Conservation (phyloP, 1,139 yeast genomes). For the Pichia cactophila region DNA sequence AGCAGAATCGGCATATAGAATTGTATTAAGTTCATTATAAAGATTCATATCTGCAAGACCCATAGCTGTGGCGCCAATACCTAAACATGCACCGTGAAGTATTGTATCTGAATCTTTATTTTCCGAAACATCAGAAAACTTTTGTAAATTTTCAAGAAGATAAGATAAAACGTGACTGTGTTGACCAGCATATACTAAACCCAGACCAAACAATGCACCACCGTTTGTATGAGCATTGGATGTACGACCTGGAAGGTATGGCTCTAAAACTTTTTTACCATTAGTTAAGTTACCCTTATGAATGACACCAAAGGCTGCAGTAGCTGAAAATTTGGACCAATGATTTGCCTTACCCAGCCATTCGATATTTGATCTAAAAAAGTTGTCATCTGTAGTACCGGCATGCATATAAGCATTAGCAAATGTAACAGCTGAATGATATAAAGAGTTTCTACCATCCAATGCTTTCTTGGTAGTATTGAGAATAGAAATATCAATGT, state of each 20-base stretch:
- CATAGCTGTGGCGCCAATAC: constrained; percentile 97
- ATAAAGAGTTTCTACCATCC: constrained; percentile 89
- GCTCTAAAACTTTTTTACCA: constrained; percentile 80
- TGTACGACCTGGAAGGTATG: constrained; percentile 82
- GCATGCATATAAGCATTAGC: constrained; percentile 93
- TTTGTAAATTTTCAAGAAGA: constrained; percentile 66
- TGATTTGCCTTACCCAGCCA: constrained; percentile 97
- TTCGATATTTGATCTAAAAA: constrained; percentile 82
- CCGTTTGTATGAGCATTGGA: constrained; percentile 86
- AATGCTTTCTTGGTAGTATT: constrained; percentile 73
- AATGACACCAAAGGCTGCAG: constrained; percentile 96
- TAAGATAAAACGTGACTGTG: constrained; percentile 84
- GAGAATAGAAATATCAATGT: constrained; percentile 75
- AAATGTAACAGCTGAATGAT: constrained; percentile 94
- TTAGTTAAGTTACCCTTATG: constrained; percentile 92
- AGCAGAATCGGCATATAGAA: constrained; percentile 85
- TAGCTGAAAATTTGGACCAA: constrained; percentile 97
- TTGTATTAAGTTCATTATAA: constrained; percentile 78
- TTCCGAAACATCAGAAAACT: constrained; percentile 35
- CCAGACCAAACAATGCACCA: constrained; percentile 90
- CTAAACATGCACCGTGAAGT: constrained; percentile 93
- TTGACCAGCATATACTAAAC: constrained; percentile 92
- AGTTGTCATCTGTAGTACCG: constrained; percentile 93
- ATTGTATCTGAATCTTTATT: constrained; percentile 73
- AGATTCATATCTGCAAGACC: constrained; percentile 69